Evolutionary conservation across 352 stramenopile genomes (phyloP).

Genomic region (Halophytophthora polymorphica): DNA sequence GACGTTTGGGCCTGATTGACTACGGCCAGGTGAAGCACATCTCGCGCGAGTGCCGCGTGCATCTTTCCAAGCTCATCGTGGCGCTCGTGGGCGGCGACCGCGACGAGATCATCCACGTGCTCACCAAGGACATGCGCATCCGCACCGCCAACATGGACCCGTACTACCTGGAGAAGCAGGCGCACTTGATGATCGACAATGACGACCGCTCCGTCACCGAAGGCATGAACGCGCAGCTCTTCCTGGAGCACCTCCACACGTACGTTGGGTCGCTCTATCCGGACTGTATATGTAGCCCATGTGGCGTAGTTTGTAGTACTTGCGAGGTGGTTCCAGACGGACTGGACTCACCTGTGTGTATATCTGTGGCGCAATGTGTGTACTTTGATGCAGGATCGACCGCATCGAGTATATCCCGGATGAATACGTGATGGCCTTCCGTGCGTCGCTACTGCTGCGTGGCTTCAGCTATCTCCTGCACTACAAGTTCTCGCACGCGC

Average conservation of each 20-base stretch:
- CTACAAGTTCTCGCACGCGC: conserved; percentile 84
- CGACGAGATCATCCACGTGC: conserved; percentile 72
- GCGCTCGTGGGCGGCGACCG: conserved; percentile 67
- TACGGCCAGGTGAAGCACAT: conserved; percentile 92
- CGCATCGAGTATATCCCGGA: conserved; percentile 79
- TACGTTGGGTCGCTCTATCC: conserved; percentile 41
- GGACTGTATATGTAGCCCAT: conserved; percentile 5
- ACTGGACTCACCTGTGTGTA: neutral
- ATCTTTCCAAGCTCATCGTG: conserved; percentile 83
- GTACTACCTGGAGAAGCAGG: conserved; percentile 85
- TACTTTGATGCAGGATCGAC: conserved; percentile 46
- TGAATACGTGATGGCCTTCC: conserved; percentile 88
- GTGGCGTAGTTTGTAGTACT: neutral
- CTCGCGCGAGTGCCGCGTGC: conserved; percentile 52
- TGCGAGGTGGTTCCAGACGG: too few relatives aligned
- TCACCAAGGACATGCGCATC: conserved; percentile 79
- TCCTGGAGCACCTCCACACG: conserved; percentile 82
- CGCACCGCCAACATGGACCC: conserved; percentile 70
- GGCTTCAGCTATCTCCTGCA: conserved; percentile 83
- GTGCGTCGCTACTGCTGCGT: conserved; percentile 78
- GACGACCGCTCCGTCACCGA: conserved; percentile 77
- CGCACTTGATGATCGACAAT: conserved; percentile 84
- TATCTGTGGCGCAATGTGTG: neutral
- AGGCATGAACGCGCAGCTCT: conserved; percentile 83
- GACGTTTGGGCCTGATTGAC: conserved; percentile 88